Percentiles rank a stretch among this genome's conserved stretches.
phyloP scores from a whole-genome alignment of 2,329 filamentous ascomycete species.

The Claviceps capensis region DNA sequence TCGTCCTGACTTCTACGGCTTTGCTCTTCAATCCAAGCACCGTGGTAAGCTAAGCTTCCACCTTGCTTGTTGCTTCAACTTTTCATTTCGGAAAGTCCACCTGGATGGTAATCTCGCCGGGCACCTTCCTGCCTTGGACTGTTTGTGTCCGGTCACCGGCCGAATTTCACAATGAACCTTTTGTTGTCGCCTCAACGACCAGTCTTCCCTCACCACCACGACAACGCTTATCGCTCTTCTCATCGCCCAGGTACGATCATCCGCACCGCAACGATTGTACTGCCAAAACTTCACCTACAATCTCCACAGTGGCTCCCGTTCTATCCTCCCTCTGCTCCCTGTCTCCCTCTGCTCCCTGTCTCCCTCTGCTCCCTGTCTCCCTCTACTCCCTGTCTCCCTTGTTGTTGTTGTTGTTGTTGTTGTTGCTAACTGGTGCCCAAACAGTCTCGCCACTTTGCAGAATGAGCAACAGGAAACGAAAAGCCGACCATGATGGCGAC shows the following conservation, averaged over 20 bases:
- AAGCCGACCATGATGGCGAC: conserved; percentile 65
- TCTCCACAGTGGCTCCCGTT: background rate
- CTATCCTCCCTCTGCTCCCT: background rate
- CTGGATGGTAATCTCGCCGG: background rate
- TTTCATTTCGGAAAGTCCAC: background rate
- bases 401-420: background rate
- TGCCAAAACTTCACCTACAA: background rate
- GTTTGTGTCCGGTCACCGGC: background rate
- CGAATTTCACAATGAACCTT: conserved; percentile 41
- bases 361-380: background rate
- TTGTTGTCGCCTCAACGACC: conserved; percentile 46
- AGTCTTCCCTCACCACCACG: conserved; percentile 45
- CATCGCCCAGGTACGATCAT: conserved; percentile 38
- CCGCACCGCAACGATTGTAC: background rate
- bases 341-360: background rate
- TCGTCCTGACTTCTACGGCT: too few species aligned
- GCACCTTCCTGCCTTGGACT: background rate
- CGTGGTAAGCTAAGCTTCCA: background rate
- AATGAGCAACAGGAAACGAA: conserved; percentile 61
- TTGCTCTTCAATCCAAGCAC: too few species aligned
- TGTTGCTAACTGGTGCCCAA: background rate
- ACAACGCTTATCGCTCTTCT: conserved; percentile 38
- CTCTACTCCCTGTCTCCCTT: background rate
- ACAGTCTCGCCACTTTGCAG: conserved; percentile 33
- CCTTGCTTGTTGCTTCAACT: background rate